These are phyloP conservation scores for Coniophora puteana DNA, from an alignment of 1,284 basidiomycete genomes.

Conservation along the genomic window DNA sequence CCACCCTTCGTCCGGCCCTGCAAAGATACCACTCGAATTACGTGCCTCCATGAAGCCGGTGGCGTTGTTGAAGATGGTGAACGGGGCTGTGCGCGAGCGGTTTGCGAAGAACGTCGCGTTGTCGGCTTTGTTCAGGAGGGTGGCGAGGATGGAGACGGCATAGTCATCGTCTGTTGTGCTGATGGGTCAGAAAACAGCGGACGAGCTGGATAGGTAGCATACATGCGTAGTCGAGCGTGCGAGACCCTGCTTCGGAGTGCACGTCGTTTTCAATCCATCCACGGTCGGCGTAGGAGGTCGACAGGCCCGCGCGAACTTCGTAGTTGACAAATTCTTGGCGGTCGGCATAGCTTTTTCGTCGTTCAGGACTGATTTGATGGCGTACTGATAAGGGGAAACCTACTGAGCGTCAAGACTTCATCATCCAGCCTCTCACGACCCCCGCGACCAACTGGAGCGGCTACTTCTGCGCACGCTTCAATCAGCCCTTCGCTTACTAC, in stretches of 20 bases:
- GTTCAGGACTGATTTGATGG: no score
- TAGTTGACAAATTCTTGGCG: constrained; percentile 82
- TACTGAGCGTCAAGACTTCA: constrained; percentile 78
- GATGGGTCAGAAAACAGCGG: background rate
- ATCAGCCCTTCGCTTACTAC: constrained; percentile 40
- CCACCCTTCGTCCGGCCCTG: constrained; percentile 69
- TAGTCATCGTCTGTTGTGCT: constrained; percentile 72
- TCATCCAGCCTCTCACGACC: constrained; percentile 56
- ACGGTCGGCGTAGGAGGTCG: constrained; percentile 58
- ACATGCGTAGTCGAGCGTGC: constrained; percentile 81
- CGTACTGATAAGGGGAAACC: no score
- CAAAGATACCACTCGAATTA: constrained; percentile 67
- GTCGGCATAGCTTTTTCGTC: constrained; percentile 68
- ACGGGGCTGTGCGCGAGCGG: constrained; percentile 54
- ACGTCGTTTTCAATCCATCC: constrained; percentile 81
- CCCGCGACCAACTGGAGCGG: constrained; percentile 53
- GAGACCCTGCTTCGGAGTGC: constrained; percentile 75
- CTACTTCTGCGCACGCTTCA: constrained; percentile 75
- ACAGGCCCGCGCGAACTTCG: constrained; percentile 78
- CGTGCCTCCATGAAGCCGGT: constrained; percentile 84
- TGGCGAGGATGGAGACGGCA: constrained; percentile 63
- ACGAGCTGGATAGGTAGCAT: constrained; percentile 17
- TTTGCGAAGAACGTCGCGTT: constrained; percentile 51
- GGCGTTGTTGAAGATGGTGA: constrained; percentile 65
- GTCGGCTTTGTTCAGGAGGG: constrained; percentile 42